Evolutionary conservation across 805 yeast genomes (phyloP), one percentile per base, ranked within the genome.

Genomic region (Saturnispora serradocipensis): DNA sequence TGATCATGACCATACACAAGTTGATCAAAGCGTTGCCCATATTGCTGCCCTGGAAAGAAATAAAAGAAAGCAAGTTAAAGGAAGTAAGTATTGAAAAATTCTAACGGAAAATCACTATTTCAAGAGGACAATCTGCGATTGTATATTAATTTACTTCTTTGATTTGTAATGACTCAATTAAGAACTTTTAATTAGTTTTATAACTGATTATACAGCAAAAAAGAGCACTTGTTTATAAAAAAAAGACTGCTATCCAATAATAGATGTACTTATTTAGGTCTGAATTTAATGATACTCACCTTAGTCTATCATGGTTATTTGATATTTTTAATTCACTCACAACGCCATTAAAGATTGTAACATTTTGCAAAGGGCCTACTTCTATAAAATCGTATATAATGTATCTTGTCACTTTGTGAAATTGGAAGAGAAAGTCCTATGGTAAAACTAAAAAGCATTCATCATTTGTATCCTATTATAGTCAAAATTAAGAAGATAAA

Each of bases 21-120:
- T 90, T 48, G 96, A 89, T 59, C 96, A 87, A 65, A 82, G 88
- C 54, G 95, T 88, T 59, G 98, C 98, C 0, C 98, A 90, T 66
- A 90, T 90, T 69, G 96, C 97, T 10, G 84, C 90, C 53, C 76
- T 90, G 58, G 97, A 90, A 64, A 86, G 82, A 73, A 86, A 82
- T 64, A 90, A 87, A 70, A 77, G 63, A 48, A 53, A 36, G 18
- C 28, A 52, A 34, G 45, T 30, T 22, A 49, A 44, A 32, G 20
- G 24, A 24, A 18, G 18, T 11, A 43, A 22, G 22, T 43, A 49
- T 35, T 38, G 20, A 47, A n/a, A 10, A 24, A 30, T 38, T 18
- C 13, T 38, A 3, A 11, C 22, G 24, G 18, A 25, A 25, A 13
- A 9, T 13, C 13, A 25, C 7, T n/a, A 9, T 25, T 43, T 6